Evolutionary conservation across 208 protist species (phyloP), one percentile per base, ranked within the genome.

Genomic region (Crithidia brevicula): DNA sequence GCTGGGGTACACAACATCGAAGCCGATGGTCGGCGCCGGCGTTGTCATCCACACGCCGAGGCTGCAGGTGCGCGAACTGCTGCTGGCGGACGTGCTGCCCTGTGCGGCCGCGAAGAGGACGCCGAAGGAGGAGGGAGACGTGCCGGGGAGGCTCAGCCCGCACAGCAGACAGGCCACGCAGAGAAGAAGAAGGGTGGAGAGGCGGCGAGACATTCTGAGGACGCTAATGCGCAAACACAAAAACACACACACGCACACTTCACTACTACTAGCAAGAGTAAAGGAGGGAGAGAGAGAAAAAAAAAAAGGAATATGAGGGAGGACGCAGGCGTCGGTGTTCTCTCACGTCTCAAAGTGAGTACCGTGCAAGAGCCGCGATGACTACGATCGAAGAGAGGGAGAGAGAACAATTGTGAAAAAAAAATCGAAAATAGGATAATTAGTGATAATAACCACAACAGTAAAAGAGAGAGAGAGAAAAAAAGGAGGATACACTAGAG

Each of bases 1-100:
- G 40, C 23, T 56, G 10, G 54, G 62, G 51, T 62, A 72, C 16
- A 46, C 38, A 15, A 77, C 63, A 6, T 46, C 50, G 18, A 18
- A 13, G 49, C 63, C 57, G 4, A 28, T 1, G 16, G 36, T 28
- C 22, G 46, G 54, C 10, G 31, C 20, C 1, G 62, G 45, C 30
- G 47, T 54, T 1, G 63, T 60, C 62, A 78, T 67, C 52, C 65
- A 78, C 16, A 36, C 18, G 4, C 25, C 7, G 7, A 40, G 18
- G 31, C 5, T 60, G 50, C 67, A 73, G 10, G 7, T 4, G 3
- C 8, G 5, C 11, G 40, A 9, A 23, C 50, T 13, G 11, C 27
- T 34, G 10, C 1, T 30, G 40, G 67, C 34, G n/a, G 67, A 34
- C 23, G 47, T 36, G 0, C 49, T 57, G 49, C 67, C 67, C 31